Evolutionary conservation across 805 yeast genomes (phyloP).

Genomic region (Metahyphopichia silvanorum): DNA sequence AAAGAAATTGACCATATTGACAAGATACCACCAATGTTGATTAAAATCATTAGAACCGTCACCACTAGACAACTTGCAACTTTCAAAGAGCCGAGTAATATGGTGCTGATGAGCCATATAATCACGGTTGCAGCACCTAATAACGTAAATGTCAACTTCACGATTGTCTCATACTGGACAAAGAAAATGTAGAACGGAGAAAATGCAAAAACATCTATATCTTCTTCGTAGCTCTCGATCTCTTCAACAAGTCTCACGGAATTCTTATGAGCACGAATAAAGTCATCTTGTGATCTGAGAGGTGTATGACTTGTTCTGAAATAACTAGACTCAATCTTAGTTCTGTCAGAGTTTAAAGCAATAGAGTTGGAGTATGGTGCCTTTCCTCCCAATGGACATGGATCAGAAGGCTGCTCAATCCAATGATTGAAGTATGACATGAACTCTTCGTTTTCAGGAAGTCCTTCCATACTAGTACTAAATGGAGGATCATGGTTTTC

Average conservation of each 20-base stretch:
- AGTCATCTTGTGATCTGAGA: conserved; percentile 77
- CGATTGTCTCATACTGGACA: conserved; percentile 76
- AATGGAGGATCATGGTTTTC: conserved; percentile 57
- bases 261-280: conserved; percentile 73
- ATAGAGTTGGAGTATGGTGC: conserved; percentile 79
- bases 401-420: conserved; percentile 82
- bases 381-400: conserved; percentile 93
- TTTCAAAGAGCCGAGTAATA: conserved; percentile 63
- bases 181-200: conserved; percentile 92
- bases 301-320: conserved; percentile 82
- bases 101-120: conserved; percentile 50
- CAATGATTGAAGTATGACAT: conserved; percentile 72
- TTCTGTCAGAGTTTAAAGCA: conserved; percentile 35
- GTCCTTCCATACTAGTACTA: conserved; percentile 72
- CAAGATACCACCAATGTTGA: conserved; percentile 80
- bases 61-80: conserved; percentile 55
- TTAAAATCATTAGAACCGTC: conserved; percentile 62
- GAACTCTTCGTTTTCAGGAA: conserved; percentile 73
- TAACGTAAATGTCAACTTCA: conserved; percentile 54
- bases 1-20: conserved; percentile 69
- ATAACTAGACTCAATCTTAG: conserved; percentile 50
- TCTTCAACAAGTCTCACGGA: conserved; percentile 65
- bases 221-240: conserved; percentile 37
- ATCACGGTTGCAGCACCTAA: conserved; percentile 50
- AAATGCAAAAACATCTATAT: conserved; percentile 72